A percentile compares a stretch with the other conserved stretches of the same genome.
These are phyloP conservation scores for Ganoderma boninense DNA, from an alignment of 1,284 basidiomycete species.

Conservation along the genomic window DNA sequence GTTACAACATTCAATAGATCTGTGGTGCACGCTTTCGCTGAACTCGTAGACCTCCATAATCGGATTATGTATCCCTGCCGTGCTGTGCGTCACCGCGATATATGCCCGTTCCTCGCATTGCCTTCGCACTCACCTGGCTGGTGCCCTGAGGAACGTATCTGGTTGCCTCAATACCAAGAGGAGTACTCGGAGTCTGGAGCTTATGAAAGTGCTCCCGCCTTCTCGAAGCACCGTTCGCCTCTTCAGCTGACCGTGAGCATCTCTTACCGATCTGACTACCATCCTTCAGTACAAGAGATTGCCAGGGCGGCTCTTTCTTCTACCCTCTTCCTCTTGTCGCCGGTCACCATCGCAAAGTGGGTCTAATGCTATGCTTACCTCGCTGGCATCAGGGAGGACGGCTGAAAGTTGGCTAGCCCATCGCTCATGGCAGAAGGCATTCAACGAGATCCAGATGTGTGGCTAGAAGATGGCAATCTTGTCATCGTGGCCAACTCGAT, in stretches of 20 bases:
- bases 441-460: neutral
- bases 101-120: neutral
- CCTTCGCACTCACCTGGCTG: neutral
- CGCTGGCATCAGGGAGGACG: neutral
- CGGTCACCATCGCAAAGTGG: neutral
- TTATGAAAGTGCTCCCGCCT: neutral
- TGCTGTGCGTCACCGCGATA: neutral
- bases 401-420: neutral
- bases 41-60: conserved; percentile 29
- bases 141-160: neutral
- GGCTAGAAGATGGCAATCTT: conserved; percentile 13
- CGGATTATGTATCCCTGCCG: conserved; percentile 14
- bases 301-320: neutral
- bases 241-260: no score
- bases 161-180: neutral
- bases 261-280: neutral
- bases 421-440: neutral
- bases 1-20: conserved; percentile 80
- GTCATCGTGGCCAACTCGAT: conserved; percentile 10
- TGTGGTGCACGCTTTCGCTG: conserved; percentile 8
- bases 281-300: neutral
- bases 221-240: neutral
- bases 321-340: neutral
- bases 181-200: neutral
- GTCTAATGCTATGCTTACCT: neutral